Evolutionary conservation across 192 early-diverging fungal species (phyloP), one percentile per base, ranked within the genome.

Genomic region (Spizellomyces sp.): DNA sequence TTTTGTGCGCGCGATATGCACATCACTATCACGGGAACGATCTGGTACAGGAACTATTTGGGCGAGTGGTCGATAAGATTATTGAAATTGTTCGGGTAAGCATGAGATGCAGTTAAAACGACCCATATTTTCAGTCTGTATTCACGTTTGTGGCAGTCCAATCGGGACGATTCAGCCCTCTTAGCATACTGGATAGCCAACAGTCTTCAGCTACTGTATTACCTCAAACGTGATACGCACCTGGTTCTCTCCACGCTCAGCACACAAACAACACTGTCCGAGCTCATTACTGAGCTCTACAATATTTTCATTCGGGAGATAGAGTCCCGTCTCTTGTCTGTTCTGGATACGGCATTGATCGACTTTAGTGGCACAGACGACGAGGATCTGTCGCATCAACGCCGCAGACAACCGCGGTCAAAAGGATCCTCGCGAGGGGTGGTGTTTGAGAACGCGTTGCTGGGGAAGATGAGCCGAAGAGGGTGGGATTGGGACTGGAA

Each of bases 121-220:
- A 36, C 3, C 3, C 3, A 36, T 36, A 2, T 3, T 8, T 52
- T 52, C 43, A 58, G 43, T n/a, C 6, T 36, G 9, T 62, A 62
- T 57, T 44, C 64, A 66, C 50, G 47, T 41, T 45, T 15, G 27
- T n/a, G n/a, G 48, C 36, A 87, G 85, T 41, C 64, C 6, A 77
- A 78, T 42, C 73, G 77, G 9, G 72, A 84, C 63, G 88, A 92
- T 70, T 81, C 84, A 55, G 80, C 83, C 60, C 65, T 85, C 10
- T 77, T 92, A 44, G 89, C 88, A 5, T 94, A 90, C 74, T 97
- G 95, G 95, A 86, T 95, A 19, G 80, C 92, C 44, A 96, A 98
- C 77, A 82, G 87, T 55, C 89, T 88, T 45, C 90, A 91, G 56
- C 81, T 98, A 7, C 77, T 94, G 4, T 91, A 93, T 71, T 96